Evolutionary conservation across 2,329 filamentous ascomycete genomes (phyloP), one percentile per base, ranked within the genome.

Genomic region (Aspergillus sp.): DNA sequence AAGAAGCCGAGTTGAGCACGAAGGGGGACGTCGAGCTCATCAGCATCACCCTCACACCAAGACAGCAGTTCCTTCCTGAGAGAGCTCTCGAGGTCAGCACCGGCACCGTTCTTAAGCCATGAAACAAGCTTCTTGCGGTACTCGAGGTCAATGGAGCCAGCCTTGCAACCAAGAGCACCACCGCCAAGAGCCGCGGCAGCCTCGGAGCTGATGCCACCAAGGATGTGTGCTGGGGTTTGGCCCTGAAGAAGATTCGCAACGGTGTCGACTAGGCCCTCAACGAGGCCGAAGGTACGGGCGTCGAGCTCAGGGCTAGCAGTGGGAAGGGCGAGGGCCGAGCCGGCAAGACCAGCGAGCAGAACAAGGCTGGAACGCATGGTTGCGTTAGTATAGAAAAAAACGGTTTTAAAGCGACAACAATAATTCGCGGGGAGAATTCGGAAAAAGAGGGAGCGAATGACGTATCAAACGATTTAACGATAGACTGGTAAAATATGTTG

Each of bases 121-220:
- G 54, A 27, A 44, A 65, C 65, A 30, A 75, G 61, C 27, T 72
- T 65, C 17, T 54, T 58, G 54, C 70, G 72, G 17, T 68, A 70
- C 49, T 58, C 39, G 51, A 59, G 56, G 40, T 71, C 60, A 54
- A 75, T 66, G 13, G 54, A 57, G 47, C 64, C 64, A 42, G 71
- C 65, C 56, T 64, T 69, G 60, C 69, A 70, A 62, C 73, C 73
- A 47, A 75, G 57, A 51, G 68, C 70, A 69, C 70, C 68, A 61
- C 69, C 71, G 51, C 69, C 60, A 17, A 75, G 68, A 51, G 73
- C 73, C 27, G 72, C 73, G 51, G 72, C 73, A 61, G 64, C 73
- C 54, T 68, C 59, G 39, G 70, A 68, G 50, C 61, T 67, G 53
- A 75, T 65, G 30, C 69, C 71, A 60, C 46, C 56, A 54, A 75